Base-by-base conservation (phyloP, 371 early-diverging fungal species). In the Zopfochytrium polystomum region DNA sequence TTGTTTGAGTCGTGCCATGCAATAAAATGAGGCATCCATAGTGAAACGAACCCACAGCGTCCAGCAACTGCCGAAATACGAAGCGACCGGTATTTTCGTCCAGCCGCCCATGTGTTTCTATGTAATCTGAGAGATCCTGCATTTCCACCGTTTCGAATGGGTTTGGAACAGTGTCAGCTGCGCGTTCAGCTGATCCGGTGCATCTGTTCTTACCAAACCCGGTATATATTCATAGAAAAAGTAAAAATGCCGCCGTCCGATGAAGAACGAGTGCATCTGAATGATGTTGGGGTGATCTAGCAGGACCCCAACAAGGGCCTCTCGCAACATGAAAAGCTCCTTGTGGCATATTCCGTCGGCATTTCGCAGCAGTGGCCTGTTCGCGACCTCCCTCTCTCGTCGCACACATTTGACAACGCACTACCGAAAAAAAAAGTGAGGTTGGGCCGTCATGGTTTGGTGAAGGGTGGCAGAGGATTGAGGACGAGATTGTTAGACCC, bases 391-490 rank as follows among this genome's bases (percentile, higher is more conserved):
- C 7, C 20, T 30, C 43, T 56, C 69, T 35, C 74, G 15, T 15
- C 60, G 64, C 5, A 73, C 65, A 23, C 59, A 67, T 47, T 73
- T 73, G 2, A 73, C 74, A 18, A 73, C 74, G 47, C 74, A 73
- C 74, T 73, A 50, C 31, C 13, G 20, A 26, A 25, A 23, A n/a
- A 22, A 22, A 22, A 1, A 57, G 20, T n/a, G 13, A 42, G n/a
- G 13, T 15, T 32, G 34, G 50, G 27, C 15, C 18, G 9, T 26
- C 18, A 26, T 25, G 0, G 11, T 55, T 25, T 22, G 9, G 15
- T 20, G 13, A 59, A 15, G 13, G 55, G 5, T 20, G 25, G 11
- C 55, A 55, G 7, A n/a, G 6, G 30, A 30, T 18, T 7, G 32
- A 58, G 27, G n/a, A 47, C 46, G 29, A 56, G 27, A 57, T 27